Evolutionary conservation across 108 stramenopile genomes (phyloP), one percentile per base, ranked within the genome.

Genomic region (Discostella pseudostelligera): DNA sequence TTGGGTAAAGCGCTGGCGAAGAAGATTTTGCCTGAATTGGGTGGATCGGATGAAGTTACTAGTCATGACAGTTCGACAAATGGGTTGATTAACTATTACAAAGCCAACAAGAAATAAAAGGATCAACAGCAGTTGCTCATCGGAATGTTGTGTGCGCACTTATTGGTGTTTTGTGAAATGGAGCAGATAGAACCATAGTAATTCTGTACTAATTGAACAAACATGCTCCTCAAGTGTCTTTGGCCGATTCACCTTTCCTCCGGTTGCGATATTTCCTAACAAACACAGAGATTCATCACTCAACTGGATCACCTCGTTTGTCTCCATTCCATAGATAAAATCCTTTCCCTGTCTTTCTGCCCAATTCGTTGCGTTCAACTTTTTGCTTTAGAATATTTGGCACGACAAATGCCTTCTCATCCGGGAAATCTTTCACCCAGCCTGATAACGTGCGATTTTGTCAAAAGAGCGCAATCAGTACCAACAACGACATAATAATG

Each of bases 341-440:
- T n/a, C 98, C 98, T 59, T 96, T 92, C 9, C 98, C 98, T 10
- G 87, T 83, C 79, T 99, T 99, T 21, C 98, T 76, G 55, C 98
- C 98, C n/a, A 98, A 76, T 39, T 98, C 80, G 13, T 95, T 96
- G 16, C 74, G 81, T 4, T 82, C 87, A 3, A 99, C 96, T 65
- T 87, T 96, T 22, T 77, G 68, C 56, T 77, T 65, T 57, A 99
- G 80, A 62, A 89, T 86, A 11, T 82, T 47, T 8, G 98, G 98
- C 26, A 98, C 82, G 37, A 93, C 71, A 79, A 98, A 98, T 25
- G 96, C 84, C 8, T 86, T 87, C 68, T 96, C 96, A 32, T 90
- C 78, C 0, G 97, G 97, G 78, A 70, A 85, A 60, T 73, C 72
- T n/a, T 73, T 73, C 35, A 59, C 48, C 75, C 79, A 74, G 21